Percentiles rank a stretch among this genome's conserved stretches.
These are phyloP conservation scores for Conticribra guillardii DNA, from an alignment of 108 stramenopile species.

Conservation along the genomic window DNA sequence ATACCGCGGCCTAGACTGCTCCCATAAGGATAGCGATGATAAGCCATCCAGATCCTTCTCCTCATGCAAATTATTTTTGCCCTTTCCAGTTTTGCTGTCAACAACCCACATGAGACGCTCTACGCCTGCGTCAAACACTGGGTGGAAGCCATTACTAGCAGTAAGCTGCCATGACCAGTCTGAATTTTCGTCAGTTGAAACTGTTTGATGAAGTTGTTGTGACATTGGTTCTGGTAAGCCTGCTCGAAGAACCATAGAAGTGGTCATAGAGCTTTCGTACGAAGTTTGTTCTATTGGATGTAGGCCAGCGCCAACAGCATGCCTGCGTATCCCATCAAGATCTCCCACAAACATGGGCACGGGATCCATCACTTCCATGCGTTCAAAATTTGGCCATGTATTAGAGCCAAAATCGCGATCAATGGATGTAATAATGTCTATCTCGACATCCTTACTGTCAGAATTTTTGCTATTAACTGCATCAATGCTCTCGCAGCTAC, in stretches of 20 bases:
- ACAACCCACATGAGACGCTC: slow-evolving; percentile 38
- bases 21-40: slow-evolving; percentile 19
- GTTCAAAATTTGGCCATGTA: slow-evolving; percentile 60
- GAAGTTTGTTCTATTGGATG: slow-evolving; percentile 17
- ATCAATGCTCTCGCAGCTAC: background rate
- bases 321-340: slow-evolving; percentile 34
- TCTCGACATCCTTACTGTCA: background rate
- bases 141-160: slow-evolving; percentile 21
- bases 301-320: slow-evolving; percentile 39
- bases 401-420: slow-evolving; percentile 79
- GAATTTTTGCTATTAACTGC: background rate
- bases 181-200: slow-evolving; percentile 1
- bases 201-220: background rate
- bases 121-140: slow-evolving; percentile 57
- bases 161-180: slow-evolving; percentile 20
- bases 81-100: background rate
- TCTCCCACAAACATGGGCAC: slow-evolving; percentile 57
- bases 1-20: slow-evolving; percentile 26
- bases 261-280: slow-evolving; percentile 15
- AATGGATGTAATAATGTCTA: slow-evolving; percentile 72
- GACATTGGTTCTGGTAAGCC: slow-evolving; percentile 26
- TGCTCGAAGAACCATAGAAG: slow-evolving; percentile 16
- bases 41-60: no score
- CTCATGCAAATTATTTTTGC: background rate
- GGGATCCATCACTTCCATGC: slow-evolving; percentile 58